Percentiles rank a stretch among this genome's conserved stretches.
These are phyloP conservation scores for Crotalaria pallida DNA, from an alignment of 306 rosid genomes.

Conservation along the genomic window DNA sequence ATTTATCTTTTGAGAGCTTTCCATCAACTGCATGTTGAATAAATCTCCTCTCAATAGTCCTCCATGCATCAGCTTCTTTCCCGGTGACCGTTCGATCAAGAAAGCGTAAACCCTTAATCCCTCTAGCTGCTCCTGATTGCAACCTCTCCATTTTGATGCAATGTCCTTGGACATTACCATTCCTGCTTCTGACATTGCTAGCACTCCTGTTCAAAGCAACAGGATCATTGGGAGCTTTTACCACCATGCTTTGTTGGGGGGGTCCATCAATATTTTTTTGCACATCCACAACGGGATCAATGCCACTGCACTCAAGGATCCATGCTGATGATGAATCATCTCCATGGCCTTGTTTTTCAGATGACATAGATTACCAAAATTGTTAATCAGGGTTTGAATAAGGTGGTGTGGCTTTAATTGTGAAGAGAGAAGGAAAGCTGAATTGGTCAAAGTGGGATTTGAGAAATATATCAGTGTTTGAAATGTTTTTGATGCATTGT, in stretches of 20 bases:
- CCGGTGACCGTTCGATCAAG: conserved; percentile 64
- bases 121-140: conserved; percentile 52
- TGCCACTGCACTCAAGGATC: conserved; percentile 53
- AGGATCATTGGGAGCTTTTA: conserved; percentile 18
- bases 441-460: conserved; percentile 12
- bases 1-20: conserved; percentile 58
- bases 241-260: background rate
- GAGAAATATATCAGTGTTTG: background rate
- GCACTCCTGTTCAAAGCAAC: background rate
- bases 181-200: conserved; percentile 28
- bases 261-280: background rate
- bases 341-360: conserved; percentile 17
- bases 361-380: conserved; percentile 23
- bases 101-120: conserved; percentile 68
- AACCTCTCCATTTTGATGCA: conserved; percentile 18
- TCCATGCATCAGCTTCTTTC: conserved; percentile 76
- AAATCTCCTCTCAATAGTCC: conserved; percentile 50
- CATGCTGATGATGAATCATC: conserved; percentile 41
- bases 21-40: conserved; percentile 35
- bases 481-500: background rate
- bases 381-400: background rate
- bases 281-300: conserved; percentile 43
- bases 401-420: background rate
- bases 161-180: conserved; percentile 18
- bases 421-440: background rate